A percentile compares a stretch with the other conserved stretches of the same genome.
phyloP scores from a whole-genome alignment of 805 yeast genomes.

The Wickerhamomyces alni region DNA sequence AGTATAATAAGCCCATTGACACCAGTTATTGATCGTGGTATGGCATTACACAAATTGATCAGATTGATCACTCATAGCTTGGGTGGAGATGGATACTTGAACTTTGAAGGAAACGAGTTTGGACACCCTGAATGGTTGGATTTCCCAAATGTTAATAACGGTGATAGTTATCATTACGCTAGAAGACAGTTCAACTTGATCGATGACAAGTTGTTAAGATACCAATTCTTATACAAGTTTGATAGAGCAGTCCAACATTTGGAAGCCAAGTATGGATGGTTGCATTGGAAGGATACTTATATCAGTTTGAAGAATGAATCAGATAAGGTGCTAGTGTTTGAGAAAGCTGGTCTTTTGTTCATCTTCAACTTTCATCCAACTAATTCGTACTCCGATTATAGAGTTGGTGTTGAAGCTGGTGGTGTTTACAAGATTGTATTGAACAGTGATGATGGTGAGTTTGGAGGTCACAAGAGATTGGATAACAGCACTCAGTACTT shows the following conservation, averaged over 20 bases:
- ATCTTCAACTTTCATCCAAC: constrained; percentile 89
- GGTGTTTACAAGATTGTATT: constrained; percentile 74
- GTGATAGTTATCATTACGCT: constrained; percentile 87
- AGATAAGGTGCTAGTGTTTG: constrained; percentile 86
- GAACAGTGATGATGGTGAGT: constrained; percentile 63
- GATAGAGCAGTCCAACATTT: constrained; percentile 79
- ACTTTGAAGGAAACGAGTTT: constrained; percentile 96
- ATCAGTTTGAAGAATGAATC: constrained; percentile 82
- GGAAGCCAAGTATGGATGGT: constrained; percentile 68
- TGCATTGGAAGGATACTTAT: constrained; percentile 69
- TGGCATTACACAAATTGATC: constrained; percentile 87
- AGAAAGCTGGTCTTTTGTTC: constrained; percentile 79
- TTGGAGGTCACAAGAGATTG: constrained; percentile 80
- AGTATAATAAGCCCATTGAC: constrained; percentile 67
- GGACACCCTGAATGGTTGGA: constrained; percentile 99
- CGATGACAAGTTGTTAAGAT: constrained; percentile 74
- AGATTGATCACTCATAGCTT: constrained; percentile 79
- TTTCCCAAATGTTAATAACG: constrained; percentile 88
- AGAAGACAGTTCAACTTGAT: constrained; percentile 89
- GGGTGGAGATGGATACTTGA: constrained; percentile 97
- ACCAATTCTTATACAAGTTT: constrained; percentile 71
- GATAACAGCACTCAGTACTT: constrained; percentile 50
- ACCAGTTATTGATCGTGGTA: constrained; percentile 79
- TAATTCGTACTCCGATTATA: constrained; percentile 76
- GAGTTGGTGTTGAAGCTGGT: constrained; percentile 79